These are phyloP conservation scores for Trypanosoma platydactyli DNA, from an alignment of 208 protist species.

Conservation along the genomic window DNA sequence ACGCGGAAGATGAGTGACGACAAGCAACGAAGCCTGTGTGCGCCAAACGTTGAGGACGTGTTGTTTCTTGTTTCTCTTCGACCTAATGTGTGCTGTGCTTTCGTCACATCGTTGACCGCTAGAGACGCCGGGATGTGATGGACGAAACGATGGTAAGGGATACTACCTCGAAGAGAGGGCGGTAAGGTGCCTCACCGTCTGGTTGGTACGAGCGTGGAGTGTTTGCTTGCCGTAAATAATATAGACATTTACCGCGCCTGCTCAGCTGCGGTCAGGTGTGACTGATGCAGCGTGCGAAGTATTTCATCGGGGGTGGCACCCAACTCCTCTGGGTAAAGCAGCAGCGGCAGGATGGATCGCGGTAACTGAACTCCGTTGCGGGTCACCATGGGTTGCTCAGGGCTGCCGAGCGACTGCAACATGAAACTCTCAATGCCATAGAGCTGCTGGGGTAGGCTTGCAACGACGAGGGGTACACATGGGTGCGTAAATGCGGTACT, in stretches of 20 bases:
- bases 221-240: no score
- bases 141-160: no score
- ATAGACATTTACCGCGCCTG: neutral
- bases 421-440: slow-evolving; percentile 19
- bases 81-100: no score
- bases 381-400: neutral
- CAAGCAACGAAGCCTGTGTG: no score
- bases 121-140: no score
- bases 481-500: slow-evolving; percentile 21
- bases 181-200: no score
- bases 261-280: slow-evolving; percentile 4
- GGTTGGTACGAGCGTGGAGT: no score
- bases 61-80: no score
- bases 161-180: no score
- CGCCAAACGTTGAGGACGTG: no score
- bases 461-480: slow-evolving; percentile 16
- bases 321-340: slow-evolving; percentile 20
- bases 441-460: slow-evolving; percentile 8
- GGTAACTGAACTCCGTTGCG: slow-evolving; percentile 1
- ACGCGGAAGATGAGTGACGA: no score
- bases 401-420: slow-evolving; percentile 5
- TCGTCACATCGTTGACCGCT: no score
- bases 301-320: slow-evolving; percentile 18
- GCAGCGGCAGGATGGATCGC: slow-evolving; percentile 5
- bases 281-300: slow-evolving; percentile 4